Percentiles rank a stretch among this genome's conserved stretches.
phyloP scores from a whole-genome alignment of 2,329 filamentous ascomycete genomes.

The Fusarium succisae region DNA sequence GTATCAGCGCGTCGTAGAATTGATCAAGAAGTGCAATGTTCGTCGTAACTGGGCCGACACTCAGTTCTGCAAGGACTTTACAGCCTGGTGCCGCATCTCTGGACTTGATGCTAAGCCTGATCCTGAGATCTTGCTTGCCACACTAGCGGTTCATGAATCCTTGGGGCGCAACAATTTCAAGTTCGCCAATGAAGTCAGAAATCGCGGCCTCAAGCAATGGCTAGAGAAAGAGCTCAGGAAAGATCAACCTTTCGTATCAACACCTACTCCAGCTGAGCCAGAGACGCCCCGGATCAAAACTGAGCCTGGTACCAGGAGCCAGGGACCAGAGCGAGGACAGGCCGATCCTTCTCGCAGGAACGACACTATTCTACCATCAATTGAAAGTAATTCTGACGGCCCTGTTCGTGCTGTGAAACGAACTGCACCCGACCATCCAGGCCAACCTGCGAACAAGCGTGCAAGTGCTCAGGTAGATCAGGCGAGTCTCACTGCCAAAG shows the following conservation, averaged over 20 bases:
- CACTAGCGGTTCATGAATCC: conserved; percentile 2
- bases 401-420: background rate
- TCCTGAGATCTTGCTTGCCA: background rate
- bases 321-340: fast-evolving
- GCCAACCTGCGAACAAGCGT: background rate
- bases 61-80: background rate
- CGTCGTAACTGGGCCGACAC: background rate
- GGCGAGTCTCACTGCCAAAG: background rate
- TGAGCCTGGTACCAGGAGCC: background rate
- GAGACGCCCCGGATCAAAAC: background rate
- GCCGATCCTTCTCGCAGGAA: background rate
- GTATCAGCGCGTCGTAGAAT: background rate
- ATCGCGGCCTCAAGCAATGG: conserved; percentile 3
- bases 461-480: background rate
- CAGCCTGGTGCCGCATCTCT: background rate
- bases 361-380: background rate
- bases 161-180: background rate
- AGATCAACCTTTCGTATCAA: background rate
- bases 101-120: background rate
- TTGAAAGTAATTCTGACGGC: background rate
- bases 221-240: background rate
- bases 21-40: background rate
- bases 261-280: background rate
- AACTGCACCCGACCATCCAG: background rate
- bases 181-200: background rate